Evolutionary conservation across 257 asterid genomes (phyloP), one percentile per base, ranked within the genome.

Genomic region (Dorcoceras hygrometricum): DNA sequence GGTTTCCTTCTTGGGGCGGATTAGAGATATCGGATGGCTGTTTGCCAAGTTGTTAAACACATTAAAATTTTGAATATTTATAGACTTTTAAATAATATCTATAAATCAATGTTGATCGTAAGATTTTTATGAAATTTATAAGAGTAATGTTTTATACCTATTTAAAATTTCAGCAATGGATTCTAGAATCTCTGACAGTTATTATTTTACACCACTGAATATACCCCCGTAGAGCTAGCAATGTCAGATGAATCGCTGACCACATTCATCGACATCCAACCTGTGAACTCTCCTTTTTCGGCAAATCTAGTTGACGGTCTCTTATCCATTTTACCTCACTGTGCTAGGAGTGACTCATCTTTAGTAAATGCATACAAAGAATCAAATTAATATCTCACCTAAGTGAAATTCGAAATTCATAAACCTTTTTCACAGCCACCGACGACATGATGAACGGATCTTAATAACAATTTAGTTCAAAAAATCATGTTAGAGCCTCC

Each of bases 261-360:
- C 4, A 36, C 14, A 36, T 1, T 36, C 46, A 2, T 9, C 16
- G 2, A 32, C 39, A 32, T 32, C 10, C 50, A 39, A 39, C n/a
- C 3, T 39, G 3, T 12, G 50, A 39, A 39, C n/a, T 39, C 3
- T 39, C 50, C 46, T 34, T 34, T 34, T 16, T 6, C 3, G n/a
- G 6, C 18, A 39, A 11, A 2, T 39, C 12, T 39, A 11, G 3
- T 12, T 4, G 50, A 1, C n/a, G 4, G 14, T 8, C 12, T 2
- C 46, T 9, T 1, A 12, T 34, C 14, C 3, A 34, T 34, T 34
- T 34, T 12, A 54, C 59, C 29, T 24, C 66, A 19, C 19, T 60
- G 22, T n/a, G 31, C 60, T 28, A 1, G 25, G 39, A 8, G 27
- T 46, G 39, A 16, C 19, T 57, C 58, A 71, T 64, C 71, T 71